A percentile compares a stretch with the other conserved stretches of the same genome.
Conservation (phyloP, 106 monocot genomes). For the Phalaenopsis equestris region DNA sequence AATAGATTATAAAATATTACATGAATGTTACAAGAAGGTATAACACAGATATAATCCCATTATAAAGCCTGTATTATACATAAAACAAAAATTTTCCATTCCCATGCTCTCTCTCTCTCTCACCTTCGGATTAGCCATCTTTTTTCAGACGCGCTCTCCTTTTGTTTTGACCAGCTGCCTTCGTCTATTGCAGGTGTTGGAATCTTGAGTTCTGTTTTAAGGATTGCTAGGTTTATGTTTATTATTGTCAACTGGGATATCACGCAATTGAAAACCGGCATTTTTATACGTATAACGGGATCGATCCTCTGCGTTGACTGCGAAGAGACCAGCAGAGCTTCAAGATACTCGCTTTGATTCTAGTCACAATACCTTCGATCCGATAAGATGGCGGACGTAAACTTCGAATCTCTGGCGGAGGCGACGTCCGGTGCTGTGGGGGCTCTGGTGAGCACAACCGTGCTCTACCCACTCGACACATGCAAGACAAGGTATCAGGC, state of each 20-base stretch:
- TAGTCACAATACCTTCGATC: background rate
- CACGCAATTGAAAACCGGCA: background rate
- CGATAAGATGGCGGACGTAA: conserved; percentile 31
- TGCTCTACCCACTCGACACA: conserved; percentile 88
- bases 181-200: no score
- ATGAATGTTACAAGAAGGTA: no score
- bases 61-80: no score
- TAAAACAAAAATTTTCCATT: no score
- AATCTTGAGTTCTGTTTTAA: no score
- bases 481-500: conserved; percentile 96
- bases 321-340: background rate
- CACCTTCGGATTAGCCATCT: no score
- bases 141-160: no score
- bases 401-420: conserved; percentile 81
- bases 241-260: background rate
- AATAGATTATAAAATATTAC: no score
- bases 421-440: conserved; percentile 86
- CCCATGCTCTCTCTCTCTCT: no score
- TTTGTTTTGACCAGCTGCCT: no score
- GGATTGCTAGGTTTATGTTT: no score
- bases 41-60: no score
- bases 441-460: conserved; percentile 80
- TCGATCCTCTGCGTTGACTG: background rate
- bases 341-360: background rate
- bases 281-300: background rate